Conservation (phyloP, 768 basidiomycete species). For the Tubosaeta brunneosetosa region DNA sequence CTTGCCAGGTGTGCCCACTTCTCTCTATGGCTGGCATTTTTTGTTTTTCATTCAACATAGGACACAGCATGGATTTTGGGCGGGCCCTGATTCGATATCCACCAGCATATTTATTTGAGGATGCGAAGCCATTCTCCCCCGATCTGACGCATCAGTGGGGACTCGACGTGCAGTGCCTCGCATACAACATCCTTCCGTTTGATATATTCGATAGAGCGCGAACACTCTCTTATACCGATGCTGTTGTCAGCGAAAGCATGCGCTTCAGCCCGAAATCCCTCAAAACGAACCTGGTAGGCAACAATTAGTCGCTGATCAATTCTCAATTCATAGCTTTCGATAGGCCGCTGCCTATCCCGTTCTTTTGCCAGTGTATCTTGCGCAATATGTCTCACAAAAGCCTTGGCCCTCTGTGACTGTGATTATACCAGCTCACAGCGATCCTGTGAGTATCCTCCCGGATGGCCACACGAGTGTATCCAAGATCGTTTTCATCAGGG, state of each 20-base stretch:
- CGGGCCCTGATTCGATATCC: constrained; percentile 36
- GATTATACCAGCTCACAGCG: constrained; percentile 24
- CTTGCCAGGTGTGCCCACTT: constrained; percentile 23
- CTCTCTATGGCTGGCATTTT: neutral
- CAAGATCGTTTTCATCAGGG: constrained; percentile 12
- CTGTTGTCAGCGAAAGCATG: constrained; percentile 35
- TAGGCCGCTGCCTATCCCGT: constrained; percentile 60
- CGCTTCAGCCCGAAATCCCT: constrained; percentile 43
- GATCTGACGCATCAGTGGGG: constrained; percentile 46
- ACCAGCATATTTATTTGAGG: constrained; percentile 12
- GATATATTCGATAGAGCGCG: constrained; percentile 37
- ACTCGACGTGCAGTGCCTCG: constrained; percentile 49
- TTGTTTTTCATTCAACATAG: constrained; percentile 8
- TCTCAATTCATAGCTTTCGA: constrained; percentile 4
- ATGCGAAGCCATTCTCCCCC: constrained; percentile 44
- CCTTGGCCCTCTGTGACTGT: constrained; percentile 29
- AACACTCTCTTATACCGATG: constrained; percentile 33
- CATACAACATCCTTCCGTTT: constrained; percentile 53
- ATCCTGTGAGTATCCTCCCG: constrained; percentile 17
- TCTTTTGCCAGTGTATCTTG: constrained; percentile 60
- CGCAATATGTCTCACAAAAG: constrained; percentile 39
- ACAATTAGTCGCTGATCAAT: constrained; percentile 1
- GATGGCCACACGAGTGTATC: neutral
- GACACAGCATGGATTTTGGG: constrained; percentile 35
- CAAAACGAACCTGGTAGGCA: constrained; percentile 42